A percentile compares a stretch with the other conserved stretches of the same genome.
Evolutionary conservation across 192 early-diverging fungal genomes (phyloP).

Genomic region (Mortierella hygrophila): DNA sequence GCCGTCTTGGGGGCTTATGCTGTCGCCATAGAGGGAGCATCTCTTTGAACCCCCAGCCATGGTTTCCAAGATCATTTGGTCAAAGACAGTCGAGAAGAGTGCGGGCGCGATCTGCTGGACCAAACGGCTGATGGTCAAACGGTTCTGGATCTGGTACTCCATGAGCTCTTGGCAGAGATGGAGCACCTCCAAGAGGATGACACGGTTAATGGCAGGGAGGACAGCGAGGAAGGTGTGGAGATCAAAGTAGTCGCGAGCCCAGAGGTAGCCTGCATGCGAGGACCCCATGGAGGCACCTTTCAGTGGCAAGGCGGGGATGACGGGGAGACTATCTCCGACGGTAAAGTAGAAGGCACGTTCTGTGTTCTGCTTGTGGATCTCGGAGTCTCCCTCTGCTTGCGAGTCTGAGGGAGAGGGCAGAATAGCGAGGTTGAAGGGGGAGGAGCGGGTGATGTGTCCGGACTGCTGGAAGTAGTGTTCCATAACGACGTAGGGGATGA

Average conservation of each 20-base stretch:
- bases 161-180: conserved; percentile 45
- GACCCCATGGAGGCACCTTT: background rate
- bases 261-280: conserved; percentile 7
- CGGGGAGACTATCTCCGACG: conserved; percentile 7
- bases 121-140: conserved; percentile 21
- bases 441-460: background rate
- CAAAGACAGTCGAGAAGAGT: conserved; percentile 46
- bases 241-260: conserved; percentile 48
- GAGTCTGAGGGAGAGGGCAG: background rate
- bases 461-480: conserved; percentile 38
- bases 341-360: background rate
- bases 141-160: conserved; percentile 28
- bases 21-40: conserved; percentile 33
- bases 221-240: conserved; percentile 25
- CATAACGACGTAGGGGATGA: conserved; percentile 45
- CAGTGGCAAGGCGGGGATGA: conserved; percentile 16
- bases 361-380: background rate
- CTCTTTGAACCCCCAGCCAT: conserved; percentile 27
- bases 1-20: conserved; percentile 27
- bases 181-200: conserved; percentile 42
- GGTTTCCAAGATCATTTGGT: conserved; percentile 30
- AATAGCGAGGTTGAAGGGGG: background rate
- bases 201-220: conserved; percentile 35
- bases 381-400: background rate
- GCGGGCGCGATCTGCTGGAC: conserved; percentile 45